Evolutionary conservation across 768 basidiomycete species (phyloP).

Genomic region (Leccinum subtestaceum): DNA sequence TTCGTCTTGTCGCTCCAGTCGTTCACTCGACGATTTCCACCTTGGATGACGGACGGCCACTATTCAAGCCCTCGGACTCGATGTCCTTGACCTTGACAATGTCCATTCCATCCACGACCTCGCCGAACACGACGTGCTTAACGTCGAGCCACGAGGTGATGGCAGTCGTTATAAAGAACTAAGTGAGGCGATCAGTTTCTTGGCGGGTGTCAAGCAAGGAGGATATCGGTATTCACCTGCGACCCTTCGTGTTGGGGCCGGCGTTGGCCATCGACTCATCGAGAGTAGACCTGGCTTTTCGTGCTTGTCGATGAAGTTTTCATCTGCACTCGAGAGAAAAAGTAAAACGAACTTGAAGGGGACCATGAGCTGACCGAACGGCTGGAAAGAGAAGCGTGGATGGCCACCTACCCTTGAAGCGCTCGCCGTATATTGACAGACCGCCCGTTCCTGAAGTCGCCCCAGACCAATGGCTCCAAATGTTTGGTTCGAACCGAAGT

Average conservation of each 20-base stretch:
- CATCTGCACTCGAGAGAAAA: constrained; percentile 39
- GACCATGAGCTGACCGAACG: background rate
- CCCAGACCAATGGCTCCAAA: constrained; percentile 22
- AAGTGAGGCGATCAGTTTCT: background rate
- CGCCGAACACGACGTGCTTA: constrained; percentile 18
- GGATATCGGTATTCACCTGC: constrained; percentile 42
- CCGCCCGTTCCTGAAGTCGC: constrained; percentile 89
- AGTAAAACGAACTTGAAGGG: background rate
- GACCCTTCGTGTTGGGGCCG: constrained; percentile 81
- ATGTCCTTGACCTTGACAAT: constrained; percentile 35
- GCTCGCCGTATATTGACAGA: constrained; percentile 82
- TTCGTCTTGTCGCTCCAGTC: background rate
- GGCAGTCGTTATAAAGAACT: constrained; percentile 80
- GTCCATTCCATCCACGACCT: constrained; percentile 31
- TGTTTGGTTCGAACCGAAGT: no score
- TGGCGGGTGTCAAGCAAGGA: background rate
- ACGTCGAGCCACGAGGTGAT: constrained; percentile 56
- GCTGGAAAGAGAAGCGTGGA: no score
- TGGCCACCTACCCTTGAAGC: constrained; percentile 58
- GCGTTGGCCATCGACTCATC: constrained; percentile 79
- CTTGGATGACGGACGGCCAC: constrained; percentile 29
- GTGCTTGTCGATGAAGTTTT: constrained; percentile 69
- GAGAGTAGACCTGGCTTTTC: constrained; percentile 56
- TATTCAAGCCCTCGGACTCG: constrained; percentile 33
- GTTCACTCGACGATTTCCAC: constrained; percentile 45